Evolutionary conservation across 345 rosid genomes (phyloP), one percentile per base, ranked within the genome.

Genomic region (Aquilaria sinensis): DNA sequence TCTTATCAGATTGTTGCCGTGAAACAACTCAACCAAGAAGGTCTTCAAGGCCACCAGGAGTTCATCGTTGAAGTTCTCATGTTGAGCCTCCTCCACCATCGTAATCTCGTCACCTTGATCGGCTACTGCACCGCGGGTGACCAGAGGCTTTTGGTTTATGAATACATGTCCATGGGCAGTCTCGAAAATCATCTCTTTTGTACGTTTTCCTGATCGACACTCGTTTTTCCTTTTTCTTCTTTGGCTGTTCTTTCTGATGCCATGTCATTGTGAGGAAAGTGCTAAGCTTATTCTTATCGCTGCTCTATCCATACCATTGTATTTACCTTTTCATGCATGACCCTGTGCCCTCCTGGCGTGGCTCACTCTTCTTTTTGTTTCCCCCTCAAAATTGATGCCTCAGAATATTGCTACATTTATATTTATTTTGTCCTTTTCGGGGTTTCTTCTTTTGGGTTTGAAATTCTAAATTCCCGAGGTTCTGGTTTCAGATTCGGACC

Each of bases 41-140:
- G 97, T 51, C 81, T 83, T 64, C 99, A 94, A 72, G 99, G 99
- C 15, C 75, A 75, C 57, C 90, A 81, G 74, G 99, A 94, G 69
- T 94, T 94, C 68, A 90, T 90, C 10, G 96, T 94, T 50, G 99
- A 94, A 78, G 97, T 94, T 63, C 92, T 94, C 32, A 94, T 94
- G 99, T 73, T 94, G 72, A 90, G 99, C 74, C 71, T 94, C 37
- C 74, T 94, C 49, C 99, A 94, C 70, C 97, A 94, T 64, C 77
- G 75, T 2, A 85, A 90, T 81, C 91, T 94, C 15, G 99, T 94
- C 57, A 90, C 85, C 34, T 79, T 94, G 83, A 83, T 70, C 30
- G 99, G 99, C 32, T 94, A 88, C 75, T 94, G 99, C 69, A 90
- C 95, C 46, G 78, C 86, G 43, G 99, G 99, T 64, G 97, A 94